phyloP scores from a whole-genome alignment of 2,329 filamentous ascomycete species.

The Talaromyces sp. region DNA sequence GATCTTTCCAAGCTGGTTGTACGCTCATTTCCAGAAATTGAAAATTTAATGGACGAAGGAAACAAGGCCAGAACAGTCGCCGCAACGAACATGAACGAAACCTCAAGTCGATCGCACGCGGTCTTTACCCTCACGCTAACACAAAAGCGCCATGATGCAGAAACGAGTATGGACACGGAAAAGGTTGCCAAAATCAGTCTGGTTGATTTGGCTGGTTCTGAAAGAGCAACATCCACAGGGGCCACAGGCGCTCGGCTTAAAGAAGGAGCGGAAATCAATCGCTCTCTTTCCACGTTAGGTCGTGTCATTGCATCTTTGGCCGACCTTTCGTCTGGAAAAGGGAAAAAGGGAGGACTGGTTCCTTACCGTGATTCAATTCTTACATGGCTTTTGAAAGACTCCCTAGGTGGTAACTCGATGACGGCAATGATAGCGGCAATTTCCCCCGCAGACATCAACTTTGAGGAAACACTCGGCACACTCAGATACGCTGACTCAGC shows the following conservation, averaged over 20 bases:
- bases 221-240: conserved; percentile 93
- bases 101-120: conserved; percentile 93
- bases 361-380: conserved; percentile 95
- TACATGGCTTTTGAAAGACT: conserved; percentile 96
- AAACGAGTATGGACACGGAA: conserved; percentile 95
- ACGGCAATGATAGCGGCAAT: conserved; percentile 99
- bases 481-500: conserved; percentile 94
- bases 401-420: conserved; percentile 95
- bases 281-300: conserved; percentile 90
- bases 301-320: conserved; percentile 95
- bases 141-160: conserved; percentile 83
- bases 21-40: conserved; percentile 88
- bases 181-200: conserved; percentile 97
- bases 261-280: conserved; percentile 97
- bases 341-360: conserved; percentile 70
- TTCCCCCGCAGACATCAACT: conserved; percentile 97
- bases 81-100: conserved; percentile 99
- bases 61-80: conserved; percentile 98
- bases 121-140: conserved; percentile 96
- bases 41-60: conserved; percentile 97
- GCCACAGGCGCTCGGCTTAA: conserved; percentile 92
- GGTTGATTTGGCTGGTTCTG: conserved; percentile 95
- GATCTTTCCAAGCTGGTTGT: conserved; percentile 95
- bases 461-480: conserved; percentile 94
- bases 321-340: conserved; percentile 79